Base-by-base conservation (phyloP, 73 alveolate species). In the Paraurostyla sp. region DNA sequence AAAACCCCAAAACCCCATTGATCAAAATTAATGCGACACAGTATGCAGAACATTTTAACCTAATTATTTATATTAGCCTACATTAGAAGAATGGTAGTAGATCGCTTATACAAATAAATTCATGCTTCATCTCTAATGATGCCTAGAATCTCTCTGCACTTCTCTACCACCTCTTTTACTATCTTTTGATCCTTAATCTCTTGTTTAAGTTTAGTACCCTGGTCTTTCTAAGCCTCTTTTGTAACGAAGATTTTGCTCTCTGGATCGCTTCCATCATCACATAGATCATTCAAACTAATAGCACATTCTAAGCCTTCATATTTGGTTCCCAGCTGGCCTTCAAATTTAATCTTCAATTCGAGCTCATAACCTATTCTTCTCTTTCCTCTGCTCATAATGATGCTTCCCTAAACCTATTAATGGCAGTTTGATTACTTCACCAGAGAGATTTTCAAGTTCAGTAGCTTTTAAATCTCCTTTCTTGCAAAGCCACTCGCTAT, bases 211-310 rank as follows among this genome's bases (percentile, higher is more conserved):
- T 41, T 69, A 9, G 16, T 30, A n/a, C 57, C 75, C 75, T 25
- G 11, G 25, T 75, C 87, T 49, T 7, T 43, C 63, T 25, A 42
- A 9, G 42, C 60, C 51, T 43, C 87, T 54, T 75, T 75, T 3
- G 69, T 29, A 2, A 75, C 75, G 49, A 15, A 46, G 25, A 75
- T 42, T 25, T 25, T 13, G 3, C 33, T 20, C 25, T 75, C 87
- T 6, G 84, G 84, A 9, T 75, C 87, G 52, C 87, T 49, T 3
- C 87, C 87, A 38, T 75, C 87, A 50, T 75, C 87, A 50, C 87
- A 75, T 23, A 75, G 48, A 6, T 75, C 87, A 15, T 46, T 43
- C 9, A 75, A 30, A 11, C 30, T 25, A 22, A 48, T 35, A 9
- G 87, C 73, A 22, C 56, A 32, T 33, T 46, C 56, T 49, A 49